Percentiles rank a stretch among this genome's conserved stretches.
Evolutionary conservation across 1,139 yeast genomes (phyloP).

Genomic region (Geotrichum restrictum): DNA sequence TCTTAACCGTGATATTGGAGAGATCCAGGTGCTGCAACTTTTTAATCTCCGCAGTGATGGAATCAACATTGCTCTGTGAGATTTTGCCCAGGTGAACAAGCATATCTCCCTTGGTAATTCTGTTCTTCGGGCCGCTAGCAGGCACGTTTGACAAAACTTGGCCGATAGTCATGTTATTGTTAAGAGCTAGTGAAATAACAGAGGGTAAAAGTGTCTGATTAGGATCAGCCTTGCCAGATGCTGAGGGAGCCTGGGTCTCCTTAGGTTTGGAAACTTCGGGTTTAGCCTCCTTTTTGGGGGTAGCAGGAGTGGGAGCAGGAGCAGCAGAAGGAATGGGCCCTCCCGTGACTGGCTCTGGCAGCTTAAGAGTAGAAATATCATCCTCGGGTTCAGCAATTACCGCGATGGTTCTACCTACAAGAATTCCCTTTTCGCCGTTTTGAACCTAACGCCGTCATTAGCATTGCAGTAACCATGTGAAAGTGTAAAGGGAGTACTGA

Average conservation of each 20-base stretch:
- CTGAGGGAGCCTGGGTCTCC: slow-evolving; percentile 24
- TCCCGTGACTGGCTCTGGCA: slow-evolving; percentile 49
- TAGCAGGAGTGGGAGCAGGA: slow-evolving; percentile 13
- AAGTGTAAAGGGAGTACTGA: background rate
- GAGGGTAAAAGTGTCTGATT: slow-evolving; percentile 73
- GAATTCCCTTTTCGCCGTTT: slow-evolving; percentile 72
- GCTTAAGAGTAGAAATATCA: slow-evolving; percentile 60
- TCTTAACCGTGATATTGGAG: slow-evolving; percentile 56
- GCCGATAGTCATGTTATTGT: slow-evolving; percentile 57
- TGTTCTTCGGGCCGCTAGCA: slow-evolving; percentile 87
- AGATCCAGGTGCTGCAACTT: slow-evolving; percentile 68
- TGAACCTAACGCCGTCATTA: slow-evolving; percentile 28
- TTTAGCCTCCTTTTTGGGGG: slow-evolving; percentile 17
- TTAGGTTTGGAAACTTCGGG: slow-evolving; percentile 3
- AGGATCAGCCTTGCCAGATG: slow-evolving; percentile 49
- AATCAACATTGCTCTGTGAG: slow-evolving; percentile 49
- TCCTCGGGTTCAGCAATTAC: slow-evolving; percentile 83
- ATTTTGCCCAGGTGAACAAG: slow-evolving; percentile 77
- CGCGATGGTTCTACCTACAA: slow-evolving; percentile 90
- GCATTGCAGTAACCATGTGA: background rate
- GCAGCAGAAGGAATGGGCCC: slow-evolving; percentile 21
- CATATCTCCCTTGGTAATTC: slow-evolving; percentile 86
- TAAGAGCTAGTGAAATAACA: slow-evolving; percentile 62
- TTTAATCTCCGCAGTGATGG: slow-evolving; percentile 55
- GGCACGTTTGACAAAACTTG: slow-evolving; percentile 69